phyloP scores from a whole-genome alignment of 257 asterid species.

The Solanum bulbocastanum region DNA sequence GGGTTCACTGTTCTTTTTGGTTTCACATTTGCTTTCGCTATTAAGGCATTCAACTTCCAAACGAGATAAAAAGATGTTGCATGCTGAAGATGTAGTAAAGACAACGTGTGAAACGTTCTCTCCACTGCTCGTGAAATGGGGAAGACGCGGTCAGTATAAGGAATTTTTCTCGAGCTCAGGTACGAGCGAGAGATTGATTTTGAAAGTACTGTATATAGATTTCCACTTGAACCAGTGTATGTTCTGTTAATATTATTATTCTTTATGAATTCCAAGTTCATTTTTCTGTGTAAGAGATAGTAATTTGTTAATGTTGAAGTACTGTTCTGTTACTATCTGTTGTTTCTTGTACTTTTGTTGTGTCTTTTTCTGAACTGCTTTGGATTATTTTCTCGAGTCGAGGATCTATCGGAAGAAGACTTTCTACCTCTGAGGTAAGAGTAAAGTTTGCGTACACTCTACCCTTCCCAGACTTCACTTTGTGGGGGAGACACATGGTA shows the following conservation, averaged over 20 bases:
- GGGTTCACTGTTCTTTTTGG: constrained; percentile 28
- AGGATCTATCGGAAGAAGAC: too few relatives aligned
- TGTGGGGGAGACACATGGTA: fast-evolving
- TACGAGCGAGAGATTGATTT: background rate
- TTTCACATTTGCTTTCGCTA: constrained; percentile 33
- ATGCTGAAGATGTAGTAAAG: background rate
- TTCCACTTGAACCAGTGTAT: background rate
- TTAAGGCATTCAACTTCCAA: constrained; percentile 50
- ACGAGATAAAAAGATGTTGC: constrained; percentile 16
- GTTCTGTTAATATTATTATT: background rate
- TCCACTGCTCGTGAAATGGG: background rate
- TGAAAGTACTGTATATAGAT: background rate
- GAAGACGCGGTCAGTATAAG: background rate
- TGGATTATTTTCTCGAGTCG: background rate
- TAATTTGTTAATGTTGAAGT: background rate
- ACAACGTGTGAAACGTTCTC: background rate
- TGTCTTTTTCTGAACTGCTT: too few relatives aligned
- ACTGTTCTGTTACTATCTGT: background rate
- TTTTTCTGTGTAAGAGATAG: background rate
- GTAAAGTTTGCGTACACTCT: background rate
- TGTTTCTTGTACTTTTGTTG: background rate
- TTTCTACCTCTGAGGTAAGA: fast-evolving
- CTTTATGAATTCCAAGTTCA: background rate
- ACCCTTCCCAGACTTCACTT: fast-evolving
- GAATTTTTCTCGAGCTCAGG: background rate